Conservation (phyloP, 176 grass and related monocot species). For the Avena insularis region DNA sequence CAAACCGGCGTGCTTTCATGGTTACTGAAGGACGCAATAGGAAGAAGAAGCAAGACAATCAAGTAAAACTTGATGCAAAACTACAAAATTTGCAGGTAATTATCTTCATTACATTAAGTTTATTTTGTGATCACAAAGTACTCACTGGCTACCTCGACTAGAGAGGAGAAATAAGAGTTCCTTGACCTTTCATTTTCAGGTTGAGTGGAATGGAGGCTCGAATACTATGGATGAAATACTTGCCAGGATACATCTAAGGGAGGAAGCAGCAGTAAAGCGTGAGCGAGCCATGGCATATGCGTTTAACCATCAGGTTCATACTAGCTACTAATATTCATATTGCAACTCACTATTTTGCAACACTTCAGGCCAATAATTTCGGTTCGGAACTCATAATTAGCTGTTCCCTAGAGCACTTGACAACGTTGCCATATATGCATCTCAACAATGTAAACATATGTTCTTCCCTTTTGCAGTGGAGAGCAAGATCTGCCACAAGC, state of each 20-base stretch:
- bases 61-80: conserved; percentile 86
- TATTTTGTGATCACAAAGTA: background rate
- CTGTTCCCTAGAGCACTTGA: background rate
- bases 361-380: background rate
- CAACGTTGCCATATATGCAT: background rate
- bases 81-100: conserved; percentile 90
- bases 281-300: conserved; percentile 94
- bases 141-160: background rate
- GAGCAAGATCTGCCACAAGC: conserved; percentile 71
- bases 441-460: background rate
- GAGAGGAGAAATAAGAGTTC: background rate
- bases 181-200: conserved; percentile 37
- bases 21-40: conserved; percentile 85
- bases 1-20: conserved; percentile 81
- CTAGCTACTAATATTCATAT: background rate
- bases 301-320: conserved; percentile 90
- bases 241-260: conserved; percentile 87
- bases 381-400: background rate
- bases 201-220: conserved; percentile 87
- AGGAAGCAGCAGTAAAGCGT: conserved; percentile 92
- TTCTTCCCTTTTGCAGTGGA: conserved; percentile 66
- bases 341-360: too few species aligned
- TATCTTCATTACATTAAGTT: background rate
- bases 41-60: conserved; percentile 92
- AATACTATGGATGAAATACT: conserved; percentile 86